These are phyloP conservation scores for Penicillium flavigenum DNA, from an alignment of 495 filamentous ascomycete species.

Conservation along the genomic window DNA sequence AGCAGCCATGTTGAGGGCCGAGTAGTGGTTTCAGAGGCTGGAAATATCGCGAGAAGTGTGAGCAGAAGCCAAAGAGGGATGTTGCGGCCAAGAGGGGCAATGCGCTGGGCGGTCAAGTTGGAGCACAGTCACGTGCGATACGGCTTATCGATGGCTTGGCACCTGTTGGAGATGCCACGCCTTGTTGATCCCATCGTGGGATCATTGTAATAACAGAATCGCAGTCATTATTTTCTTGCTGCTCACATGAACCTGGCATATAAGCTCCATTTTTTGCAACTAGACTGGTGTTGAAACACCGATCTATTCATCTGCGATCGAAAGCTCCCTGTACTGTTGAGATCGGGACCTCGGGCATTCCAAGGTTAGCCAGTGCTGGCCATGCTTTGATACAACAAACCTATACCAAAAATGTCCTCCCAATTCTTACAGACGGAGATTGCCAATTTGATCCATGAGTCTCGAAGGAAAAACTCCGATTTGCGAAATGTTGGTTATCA, in stretches of 20 bases:
- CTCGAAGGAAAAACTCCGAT: constrained; percentile 88
- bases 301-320: neutral
- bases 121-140: constrained; percentile 35
- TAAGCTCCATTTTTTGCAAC: neutral
- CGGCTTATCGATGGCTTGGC: constrained; percentile 37
- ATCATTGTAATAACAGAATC: constrained; percentile 1
- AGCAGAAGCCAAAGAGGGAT: constrained; percentile 7
- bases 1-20: constrained; percentile 58
- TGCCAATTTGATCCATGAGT: constrained; percentile 89
- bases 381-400: constrained; percentile 36
- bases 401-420: constrained; percentile 70
- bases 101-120: constrained; percentile 16
- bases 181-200: constrained; percentile 1
- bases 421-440: constrained; percentile 89
- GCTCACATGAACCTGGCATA: neutral
- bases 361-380: constrained; percentile 21
- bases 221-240: constrained; percentile 1
- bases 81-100: constrained; percentile 26
- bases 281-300: neutral
- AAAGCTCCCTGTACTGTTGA: constrained; percentile 19
- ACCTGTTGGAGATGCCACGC: constrained; percentile 35
- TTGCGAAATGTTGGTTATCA: constrained; percentile 67
- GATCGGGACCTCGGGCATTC: constrained; percentile 20
- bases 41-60: constrained; percentile 7
- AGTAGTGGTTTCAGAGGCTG: neutral